A percentile compares a stretch with the other conserved stretches of the same genome.
These are phyloP conservation scores for Colletotrichum camelliae DNA, from an alignment of 2,329 filamentous ascomycete genomes.

Conservation along the genomic window DNA sequence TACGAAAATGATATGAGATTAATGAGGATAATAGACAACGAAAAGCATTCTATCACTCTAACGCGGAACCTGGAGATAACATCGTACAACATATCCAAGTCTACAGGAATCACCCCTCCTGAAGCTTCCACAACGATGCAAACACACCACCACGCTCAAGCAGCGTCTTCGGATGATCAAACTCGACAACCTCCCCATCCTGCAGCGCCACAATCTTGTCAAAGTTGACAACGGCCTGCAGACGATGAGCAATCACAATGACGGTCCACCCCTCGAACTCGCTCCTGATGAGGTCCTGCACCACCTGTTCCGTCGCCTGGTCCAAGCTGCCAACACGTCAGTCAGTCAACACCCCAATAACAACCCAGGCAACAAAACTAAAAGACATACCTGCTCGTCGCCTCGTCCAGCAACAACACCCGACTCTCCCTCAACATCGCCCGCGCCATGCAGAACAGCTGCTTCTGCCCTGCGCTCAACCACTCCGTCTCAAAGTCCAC, in stretches of 20 bases:
- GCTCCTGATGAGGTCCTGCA: slow-evolving; percentile 32
- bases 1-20: not conserved
- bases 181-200: slow-evolving; percentile 2
- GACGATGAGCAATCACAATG: slow-evolving; percentile 41
- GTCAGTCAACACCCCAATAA: slow-evolving; percentile 30
- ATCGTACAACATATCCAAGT: not conserved
- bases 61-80: fast-evolving
- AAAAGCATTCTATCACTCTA: not conserved
- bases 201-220: slow-evolving; percentile 45
- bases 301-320: slow-evolving; percentile 32
- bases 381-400: slow-evolving; percentile 37
- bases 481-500: slow-evolving; percentile 35
- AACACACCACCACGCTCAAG: not conserved
- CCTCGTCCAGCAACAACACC: slow-evolving; percentile 40
- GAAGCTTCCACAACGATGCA: slow-evolving; percentile 7
- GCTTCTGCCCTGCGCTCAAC: slow-evolving; percentile 37
- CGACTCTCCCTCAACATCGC: slow-evolving; percentile 32
- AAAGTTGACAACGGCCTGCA: slow-evolving; percentile 55
- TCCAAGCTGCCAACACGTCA: slow-evolving; percentile 29
- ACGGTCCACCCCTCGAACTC: slow-evolving; percentile 51
- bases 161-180: not conserved
- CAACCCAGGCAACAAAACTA: slow-evolving; percentile 14
- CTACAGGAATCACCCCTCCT: not conserved
- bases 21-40: not conserved
- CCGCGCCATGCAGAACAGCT: slow-evolving; percentile 36